Evolutionary conservation across 2,329 filamentous ascomycete genomes (phyloP), one percentile per base, ranked within the genome.

Genomic region (Apiospora phragmitis): DNA sequence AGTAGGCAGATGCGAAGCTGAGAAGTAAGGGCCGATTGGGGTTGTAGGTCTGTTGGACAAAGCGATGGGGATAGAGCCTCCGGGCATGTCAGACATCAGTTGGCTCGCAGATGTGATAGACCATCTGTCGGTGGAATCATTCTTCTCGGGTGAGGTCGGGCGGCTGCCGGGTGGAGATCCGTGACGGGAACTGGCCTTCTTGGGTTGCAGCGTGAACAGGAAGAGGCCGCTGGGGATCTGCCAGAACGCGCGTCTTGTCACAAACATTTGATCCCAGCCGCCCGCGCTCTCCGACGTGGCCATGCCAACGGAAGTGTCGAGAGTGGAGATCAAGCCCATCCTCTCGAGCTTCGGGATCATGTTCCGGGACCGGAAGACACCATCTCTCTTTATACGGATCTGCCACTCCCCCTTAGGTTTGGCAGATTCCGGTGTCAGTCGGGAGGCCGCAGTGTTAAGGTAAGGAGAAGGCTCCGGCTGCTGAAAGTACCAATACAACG

Each of bases 401-500:
- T 89, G 87, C 95, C 95, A 98, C 71, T 97, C 94, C 42, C 93
- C 94, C 73, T 89, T 91, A 1, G 95, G 95, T 74, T 89, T 91
- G 6, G 93, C 95, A 6, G 82, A 80, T 24, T 88, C 83, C 0
- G 92, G 92, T 0, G 94, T 95, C 70, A 86, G 80, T 73, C 86
- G 88, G 1, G 91, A 93, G 0, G 88, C 85, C 6, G 89, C 84
- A 8, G 89, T 93, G 24, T 86, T 85, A 43, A 96, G 78, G 67
- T 89, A 87, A 0, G 88, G 85, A 29, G 87, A 85, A 0, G 95
- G 95, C 75, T 92, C 88, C 0, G 90, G 88, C 80, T 97, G 94
- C 82, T 98, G 95, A 76, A 98, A 98, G 84, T 98, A 98, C 95
- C 95, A 98, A 85, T 94, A 97, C 55, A 98, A 85, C 1, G 94